Base-by-base conservation (phyloP, 2,329 filamentous ascomycete species). In the Trichoderma sp. region DNA sequence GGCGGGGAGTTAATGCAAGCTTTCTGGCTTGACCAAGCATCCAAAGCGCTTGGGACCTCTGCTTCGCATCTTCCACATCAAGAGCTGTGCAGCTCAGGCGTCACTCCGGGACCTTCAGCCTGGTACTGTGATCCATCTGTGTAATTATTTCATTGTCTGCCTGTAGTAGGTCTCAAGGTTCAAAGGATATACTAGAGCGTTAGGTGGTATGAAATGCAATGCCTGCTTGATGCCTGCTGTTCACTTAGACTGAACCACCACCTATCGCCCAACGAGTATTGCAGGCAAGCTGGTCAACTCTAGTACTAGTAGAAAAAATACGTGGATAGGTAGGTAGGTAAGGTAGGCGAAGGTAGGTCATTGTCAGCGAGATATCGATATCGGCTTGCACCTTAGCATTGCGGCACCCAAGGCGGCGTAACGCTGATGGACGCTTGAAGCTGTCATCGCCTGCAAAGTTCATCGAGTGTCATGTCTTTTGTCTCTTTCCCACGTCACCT, bases 1-100 rank as follows among this genome's bases (percentile, higher is more conserved):
- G 84, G 65, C 85, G 87, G 67, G 86, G 86, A 39, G 82, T 85
- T 3, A 81, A 82, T 67, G 86, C 86, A 62, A 89, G 86, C 71
- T 89, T 89, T 69, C 45, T 75, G 43, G 63, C 69, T 44, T 67
- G 47, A 50, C 21, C 30, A 64, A 3, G 47, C 39, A 19, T 26
- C 39, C 7, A n/a, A 34, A 44, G 48, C 17, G 39, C 9, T 52
- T 45, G 19, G 24, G 45, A 44, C 48, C 10, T 41, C 57, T 15
- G 15, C 15, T 14, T 57, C 26, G 41, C 41, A 26, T 26, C 12
- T 21, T 60, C 24, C 43, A 30, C 45, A 60, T 21, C 17, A 21
- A 24, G 47, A 43, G 30, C 57, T 50, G 21, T 34, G 45, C 28
- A 26, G 5, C 45, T 15, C 28, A 60, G 43, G 47, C 26, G 15